phyloP scores from a whole-genome alignment of 257 asterid genomes.

The Datura wrightii region DNA sequence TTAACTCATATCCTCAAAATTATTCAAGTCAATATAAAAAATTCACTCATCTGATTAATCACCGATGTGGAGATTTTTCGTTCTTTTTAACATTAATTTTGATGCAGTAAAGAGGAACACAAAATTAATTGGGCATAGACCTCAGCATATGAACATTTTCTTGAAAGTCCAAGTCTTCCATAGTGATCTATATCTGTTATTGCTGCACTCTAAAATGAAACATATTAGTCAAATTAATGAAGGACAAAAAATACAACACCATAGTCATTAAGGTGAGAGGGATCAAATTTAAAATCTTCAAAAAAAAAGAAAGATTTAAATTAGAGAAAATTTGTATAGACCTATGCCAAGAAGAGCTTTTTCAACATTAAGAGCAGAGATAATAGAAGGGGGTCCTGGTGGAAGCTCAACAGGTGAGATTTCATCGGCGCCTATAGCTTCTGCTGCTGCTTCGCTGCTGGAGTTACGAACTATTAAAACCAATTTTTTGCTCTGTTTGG shows the following conservation, averaged over 20 bases:
- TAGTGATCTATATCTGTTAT: conserved; percentile 85
- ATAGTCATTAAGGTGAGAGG: not conserved
- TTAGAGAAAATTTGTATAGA: not conserved
- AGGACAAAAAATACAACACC: not conserved
- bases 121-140: conserved; percentile 33
- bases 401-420: conserved; percentile 42
- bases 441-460: conserved; percentile 37
- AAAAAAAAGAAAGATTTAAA: not conserved
- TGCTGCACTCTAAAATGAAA: conserved; percentile 66
- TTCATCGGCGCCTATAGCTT: conserved; percentile 36
- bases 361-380: conserved; percentile 77
- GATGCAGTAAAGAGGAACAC: not conserved
- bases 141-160: conserved; percentile 71
- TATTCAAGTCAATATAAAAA: too few species aligned
- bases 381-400: conserved; percentile 61
- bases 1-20: too few species aligned
- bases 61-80: too few species aligned
- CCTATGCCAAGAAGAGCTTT: conserved; percentile 85
- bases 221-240: conserved; percentile 28
- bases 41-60: too few species aligned
- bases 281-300: not conserved
- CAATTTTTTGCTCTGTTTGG: conserved; percentile 26
- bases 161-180: conserved; percentile 62
- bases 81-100: too few species aligned
- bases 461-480: conserved; percentile 36